Evolutionary conservation across 1,284 basidiomycete genomes (phyloP).

Genomic region (Ceratobasidium theobromae): DNA sequence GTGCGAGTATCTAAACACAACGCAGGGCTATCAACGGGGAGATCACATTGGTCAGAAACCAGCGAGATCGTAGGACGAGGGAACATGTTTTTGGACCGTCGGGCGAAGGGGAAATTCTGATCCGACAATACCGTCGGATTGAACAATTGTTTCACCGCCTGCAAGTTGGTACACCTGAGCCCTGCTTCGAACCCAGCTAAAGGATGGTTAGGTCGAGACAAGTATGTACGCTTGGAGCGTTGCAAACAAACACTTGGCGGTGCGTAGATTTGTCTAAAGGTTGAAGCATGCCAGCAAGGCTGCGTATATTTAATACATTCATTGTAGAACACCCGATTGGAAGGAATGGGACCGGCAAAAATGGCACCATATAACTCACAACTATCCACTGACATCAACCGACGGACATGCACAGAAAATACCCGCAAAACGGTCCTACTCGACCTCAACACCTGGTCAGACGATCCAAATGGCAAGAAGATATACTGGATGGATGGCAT

Average conservation of each 20-base stretch:
- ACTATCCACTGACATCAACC: not conserved
- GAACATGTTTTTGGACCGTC: not conserved
- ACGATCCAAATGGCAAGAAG: not conserved
- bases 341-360: not conserved
- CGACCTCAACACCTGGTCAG: not conserved
- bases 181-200: not conserved
- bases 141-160: not conserved
- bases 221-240: not conserved
- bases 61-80: not conserved
- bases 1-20: too few relatives aligned
- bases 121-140: not conserved
- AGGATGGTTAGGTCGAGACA: not conserved
- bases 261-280: not conserved
- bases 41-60: not conserved
- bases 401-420: not conserved
- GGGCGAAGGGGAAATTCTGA: not conserved
- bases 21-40: not conserved
- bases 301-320: too few relatives aligned
- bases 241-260: not conserved
- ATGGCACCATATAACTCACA: not conserved
- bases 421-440: not conserved
- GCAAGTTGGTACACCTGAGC: not conserved
- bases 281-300: too few relatives aligned
- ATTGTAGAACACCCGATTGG: not conserved
- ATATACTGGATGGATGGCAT: conserved; percentile 29